phyloP scores from a whole-genome alignment of 2,329 filamentous ascomycete genomes.

The Paecilomyces niveus region DNA sequence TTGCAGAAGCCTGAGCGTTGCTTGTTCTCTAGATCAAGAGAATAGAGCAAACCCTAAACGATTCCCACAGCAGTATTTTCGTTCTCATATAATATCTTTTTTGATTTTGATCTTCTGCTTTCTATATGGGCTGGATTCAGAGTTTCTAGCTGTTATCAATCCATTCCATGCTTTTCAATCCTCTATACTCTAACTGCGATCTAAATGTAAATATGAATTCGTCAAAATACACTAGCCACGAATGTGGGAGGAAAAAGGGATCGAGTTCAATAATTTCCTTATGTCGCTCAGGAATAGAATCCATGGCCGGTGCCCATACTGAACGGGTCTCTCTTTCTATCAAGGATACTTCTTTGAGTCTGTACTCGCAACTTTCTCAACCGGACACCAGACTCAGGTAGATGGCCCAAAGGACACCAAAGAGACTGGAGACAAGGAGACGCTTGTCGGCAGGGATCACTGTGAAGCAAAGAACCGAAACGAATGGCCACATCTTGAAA shows the following conservation, averaged over 20 bases:
- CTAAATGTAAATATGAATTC: not conserved
- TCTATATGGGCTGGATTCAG: no score
- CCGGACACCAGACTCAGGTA: slow-evolving; percentile 29
- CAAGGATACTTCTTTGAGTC: not conserved
- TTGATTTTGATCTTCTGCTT: no score
- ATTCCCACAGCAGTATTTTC: no score
- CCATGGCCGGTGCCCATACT: no score
- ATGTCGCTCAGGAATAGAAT: not conserved
- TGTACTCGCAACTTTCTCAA: not conserved
- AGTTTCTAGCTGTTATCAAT: no score
- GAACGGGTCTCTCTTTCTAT: not conserved
- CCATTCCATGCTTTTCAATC: not conserved
- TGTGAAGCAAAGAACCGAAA: slow-evolving; percentile 32
- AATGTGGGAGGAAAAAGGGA: no score
- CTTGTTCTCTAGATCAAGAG: no score
- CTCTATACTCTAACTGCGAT: not conserved
- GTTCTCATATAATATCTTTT: no score
- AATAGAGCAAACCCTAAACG: no score
- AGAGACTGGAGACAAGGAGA: slow-evolving; percentile 26
- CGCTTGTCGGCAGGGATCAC: slow-evolving; percentile 28
- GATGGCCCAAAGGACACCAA: slow-evolving; percentile 33
- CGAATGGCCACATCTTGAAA: slow-evolving; percentile 34
- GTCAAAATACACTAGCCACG: not conserved
- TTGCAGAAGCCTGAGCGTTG: no score
- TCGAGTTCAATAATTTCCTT: not conserved